Evolutionary conservation across 1,139 yeast genomes (phyloP).

Genomic region (Pichiaceae sp.): DNA sequence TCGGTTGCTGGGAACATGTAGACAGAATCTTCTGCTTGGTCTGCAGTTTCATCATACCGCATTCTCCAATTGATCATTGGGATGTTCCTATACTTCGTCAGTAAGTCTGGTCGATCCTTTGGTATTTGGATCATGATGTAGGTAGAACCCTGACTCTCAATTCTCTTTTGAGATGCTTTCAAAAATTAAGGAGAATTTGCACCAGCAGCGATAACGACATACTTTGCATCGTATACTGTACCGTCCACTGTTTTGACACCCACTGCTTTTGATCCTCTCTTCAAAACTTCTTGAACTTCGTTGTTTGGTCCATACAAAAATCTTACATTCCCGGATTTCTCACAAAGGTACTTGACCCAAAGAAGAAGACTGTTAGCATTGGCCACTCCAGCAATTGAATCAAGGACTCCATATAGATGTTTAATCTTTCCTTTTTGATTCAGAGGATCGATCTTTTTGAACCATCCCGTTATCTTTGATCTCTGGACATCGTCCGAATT

Average conservation of each 20-base stretch:
- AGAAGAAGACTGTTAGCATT: conserved; percentile 27
- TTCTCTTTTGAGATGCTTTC: conserved; percentile 20
- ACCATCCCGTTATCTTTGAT: conserved; percentile 21
- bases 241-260: conserved; percentile 29
- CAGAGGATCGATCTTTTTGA: conserved; percentile 11
- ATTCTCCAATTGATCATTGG: conserved; percentile 11
- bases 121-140: conserved; percentile 22
- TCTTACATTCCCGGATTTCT: conserved; percentile 18
- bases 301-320: conserved; percentile 18
- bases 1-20: conserved; percentile 13
- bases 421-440: conserved; percentile 9
- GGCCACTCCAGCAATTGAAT: conserved; percentile 28
- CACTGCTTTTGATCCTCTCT: conserved; percentile 8
- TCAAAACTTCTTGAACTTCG: conserved; percentile 7
- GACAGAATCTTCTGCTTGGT: conserved; percentile 11
- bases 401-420: conserved; percentile 23
- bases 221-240: conserved; percentile 22
- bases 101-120: conserved; percentile 21
- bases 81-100: conserved; percentile 19
- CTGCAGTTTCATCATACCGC: conserved; percentile 4
- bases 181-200: conserved; percentile 26
- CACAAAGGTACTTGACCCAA: conserved; percentile 21
- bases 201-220: conserved; percentile 31
- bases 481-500: conserved; percentile 16
- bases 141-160: conserved; percentile 25